Evolutionary conservation across 257 asterid genomes (phyloP).

Genomic region (Mitragyna speciosa): DNA sequence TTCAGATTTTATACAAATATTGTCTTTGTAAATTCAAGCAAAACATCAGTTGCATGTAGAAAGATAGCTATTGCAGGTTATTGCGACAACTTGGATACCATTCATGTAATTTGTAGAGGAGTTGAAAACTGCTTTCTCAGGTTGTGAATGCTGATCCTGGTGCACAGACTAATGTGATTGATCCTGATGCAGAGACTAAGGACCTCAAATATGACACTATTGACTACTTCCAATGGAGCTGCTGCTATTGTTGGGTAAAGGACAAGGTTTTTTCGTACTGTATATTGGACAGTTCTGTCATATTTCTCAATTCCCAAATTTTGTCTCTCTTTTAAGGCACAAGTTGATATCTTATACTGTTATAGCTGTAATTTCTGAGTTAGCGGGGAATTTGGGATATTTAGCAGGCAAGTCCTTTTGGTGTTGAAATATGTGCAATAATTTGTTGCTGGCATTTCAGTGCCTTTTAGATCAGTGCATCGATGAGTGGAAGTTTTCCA

Average conservation of each 20-base stretch:
- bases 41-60: not conserved
- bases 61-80: not conserved
- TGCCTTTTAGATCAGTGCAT: no score
- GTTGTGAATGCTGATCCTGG: conserved; percentile 99
- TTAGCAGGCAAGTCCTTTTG: no score
- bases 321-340: no score
- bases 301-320: no score
- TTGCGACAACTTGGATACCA: not conserved
- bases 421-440: no score
- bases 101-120: not conserved
- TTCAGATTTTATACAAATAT: conserved; percentile 98
- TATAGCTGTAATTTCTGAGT: no score
- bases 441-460: no score
- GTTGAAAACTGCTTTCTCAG: conserved; percentile 44
- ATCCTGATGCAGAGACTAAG: conserved; percentile 95
- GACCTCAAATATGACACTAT: conserved; percentile 79
- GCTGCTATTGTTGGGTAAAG: conserved; percentile 97
- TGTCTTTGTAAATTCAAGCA: conserved; percentile 15
- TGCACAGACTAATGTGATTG: no score
- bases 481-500: no score
- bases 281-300: not conserved
- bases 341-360: no score
- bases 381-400: no score
- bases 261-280: not conserved
- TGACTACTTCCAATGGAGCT: conserved; percentile 96